Conservation (phyloP, 257 asterid genomes). For the Lantana camara region DNA sequence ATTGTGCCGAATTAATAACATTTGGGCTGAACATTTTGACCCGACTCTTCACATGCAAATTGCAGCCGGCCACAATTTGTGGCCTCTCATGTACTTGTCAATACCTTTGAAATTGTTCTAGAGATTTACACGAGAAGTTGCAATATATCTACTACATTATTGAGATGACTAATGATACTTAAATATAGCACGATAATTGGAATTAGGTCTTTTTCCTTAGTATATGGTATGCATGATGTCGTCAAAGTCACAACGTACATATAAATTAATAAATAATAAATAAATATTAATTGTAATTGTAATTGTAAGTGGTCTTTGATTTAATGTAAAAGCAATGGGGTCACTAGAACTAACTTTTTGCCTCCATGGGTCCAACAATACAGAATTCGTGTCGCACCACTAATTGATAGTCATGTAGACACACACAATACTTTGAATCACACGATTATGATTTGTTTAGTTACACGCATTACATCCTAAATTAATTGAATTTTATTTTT, state of each 20-base stretch:
- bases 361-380: constrained; percentile 26
- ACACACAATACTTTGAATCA: constrained; percentile 11
- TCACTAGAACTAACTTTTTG: constrained; percentile 18
- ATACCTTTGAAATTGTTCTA: no score
- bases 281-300: no score
- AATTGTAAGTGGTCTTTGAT: constrained; percentile 16
- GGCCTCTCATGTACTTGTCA: no score
- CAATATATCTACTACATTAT: no score
- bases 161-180: not conserved
- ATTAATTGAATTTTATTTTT: no score
- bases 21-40: no score
- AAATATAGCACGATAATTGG: constrained; percentile 12
- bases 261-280: no score
- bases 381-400: constrained; percentile 8
- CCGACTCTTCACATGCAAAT: no score
- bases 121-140: no score
- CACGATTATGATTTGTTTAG: not conserved
- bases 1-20: no score
- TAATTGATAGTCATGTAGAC: not conserved
- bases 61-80: no score
- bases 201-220: constrained; percentile 12
- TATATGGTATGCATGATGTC: not conserved
- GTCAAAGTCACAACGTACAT: constrained; percentile 7
- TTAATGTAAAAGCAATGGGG: constrained; percentile 24
- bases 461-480: not conserved